phyloP scores from a whole-genome alignment of 305 asterid genomes.

The Andrographis paniculata region DNA sequence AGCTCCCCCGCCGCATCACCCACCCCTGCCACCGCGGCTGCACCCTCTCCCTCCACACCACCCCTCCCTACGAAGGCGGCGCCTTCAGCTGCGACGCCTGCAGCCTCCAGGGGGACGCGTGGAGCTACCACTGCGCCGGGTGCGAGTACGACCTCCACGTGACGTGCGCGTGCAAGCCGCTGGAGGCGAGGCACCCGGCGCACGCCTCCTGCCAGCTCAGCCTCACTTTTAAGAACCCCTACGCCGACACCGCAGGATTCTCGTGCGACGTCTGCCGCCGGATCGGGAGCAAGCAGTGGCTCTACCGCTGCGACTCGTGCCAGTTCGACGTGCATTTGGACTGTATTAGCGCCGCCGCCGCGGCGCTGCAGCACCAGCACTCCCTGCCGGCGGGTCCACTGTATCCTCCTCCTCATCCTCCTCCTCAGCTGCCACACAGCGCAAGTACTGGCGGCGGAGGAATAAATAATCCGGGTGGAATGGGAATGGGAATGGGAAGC shows the following conservation, averaged over 20 bases:
- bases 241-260: constrained; percentile 30
- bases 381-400: too few species aligned
- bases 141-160: constrained; percentile 58
- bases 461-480: neutral
- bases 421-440: constrained; percentile 16
- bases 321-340: constrained; percentile 51
- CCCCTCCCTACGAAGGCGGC: constrained; percentile 37
- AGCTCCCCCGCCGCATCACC: constrained; percentile 35
- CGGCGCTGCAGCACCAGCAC: neutral
- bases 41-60: constrained; percentile 30
- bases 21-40: constrained; percentile 55
- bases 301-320: constrained; percentile 44
- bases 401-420: neutral
- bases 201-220: constrained; percentile 38
- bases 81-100: constrained; percentile 66
- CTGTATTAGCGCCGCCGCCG: constrained; percentile 26
- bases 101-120: constrained; percentile 32
- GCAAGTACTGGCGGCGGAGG: constrained; percentile 17
- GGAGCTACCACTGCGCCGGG: constrained; percentile 50
- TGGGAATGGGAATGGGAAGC: constrained; percentile 12
- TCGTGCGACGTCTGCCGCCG: constrained; percentile 41
- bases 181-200: constrained; percentile 25
- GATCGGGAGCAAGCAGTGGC: constrained; percentile 48
- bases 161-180: constrained; percentile 42
- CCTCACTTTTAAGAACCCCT: constrained; percentile 41